These are phyloP conservation scores for Nelumbo lutea DNA, from an alignment of 164 flowering plant species.

Conservation along the genomic window DNA sequence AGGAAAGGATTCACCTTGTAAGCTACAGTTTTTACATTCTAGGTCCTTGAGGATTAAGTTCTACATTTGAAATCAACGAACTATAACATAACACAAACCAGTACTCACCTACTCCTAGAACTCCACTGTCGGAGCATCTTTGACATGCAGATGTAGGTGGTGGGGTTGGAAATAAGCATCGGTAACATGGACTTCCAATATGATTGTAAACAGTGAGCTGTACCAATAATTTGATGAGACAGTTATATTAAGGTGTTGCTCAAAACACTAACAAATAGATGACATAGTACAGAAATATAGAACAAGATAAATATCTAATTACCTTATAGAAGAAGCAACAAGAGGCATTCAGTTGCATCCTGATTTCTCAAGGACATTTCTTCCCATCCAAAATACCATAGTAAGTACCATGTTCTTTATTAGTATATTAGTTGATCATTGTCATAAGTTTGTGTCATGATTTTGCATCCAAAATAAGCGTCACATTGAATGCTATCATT, in stretches of 20 bases:
- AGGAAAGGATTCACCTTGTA: background rate
- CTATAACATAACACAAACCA: background rate
- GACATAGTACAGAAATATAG: background rate
- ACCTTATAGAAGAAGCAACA: too few relatives aligned
- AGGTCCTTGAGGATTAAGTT: background rate
- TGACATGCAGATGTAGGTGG: slow-evolving; percentile 95
- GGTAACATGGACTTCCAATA: slow-evolving; percentile 92
- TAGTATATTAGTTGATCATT: too few relatives aligned
- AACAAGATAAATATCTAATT: too few relatives aligned
- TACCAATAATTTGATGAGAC: slow-evolving; percentile 8
- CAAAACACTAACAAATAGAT: slow-evolving; percentile 2
- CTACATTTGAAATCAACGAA: background rate
- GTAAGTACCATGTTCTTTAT: too few relatives aligned
- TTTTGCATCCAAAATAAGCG: too few relatives aligned
- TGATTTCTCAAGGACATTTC: too few relatives aligned
- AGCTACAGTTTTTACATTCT: background rate
- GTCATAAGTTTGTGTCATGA: too few relatives aligned
- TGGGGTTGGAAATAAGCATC: slow-evolving; percentile 90
- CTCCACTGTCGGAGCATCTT: slow-evolving; percentile 96
- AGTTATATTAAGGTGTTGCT: slow-evolving; percentile 2
- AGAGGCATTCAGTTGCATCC: too few relatives aligned
- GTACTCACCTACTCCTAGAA: slow-evolving; percentile 86
- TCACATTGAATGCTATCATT: too few relatives aligned
- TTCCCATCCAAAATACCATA: too few relatives aligned
- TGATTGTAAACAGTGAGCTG: slow-evolving; percentile 93